Conservation (phyloP, 768 basidiomycete species). For the Termitomyces eurrhizus region DNA sequence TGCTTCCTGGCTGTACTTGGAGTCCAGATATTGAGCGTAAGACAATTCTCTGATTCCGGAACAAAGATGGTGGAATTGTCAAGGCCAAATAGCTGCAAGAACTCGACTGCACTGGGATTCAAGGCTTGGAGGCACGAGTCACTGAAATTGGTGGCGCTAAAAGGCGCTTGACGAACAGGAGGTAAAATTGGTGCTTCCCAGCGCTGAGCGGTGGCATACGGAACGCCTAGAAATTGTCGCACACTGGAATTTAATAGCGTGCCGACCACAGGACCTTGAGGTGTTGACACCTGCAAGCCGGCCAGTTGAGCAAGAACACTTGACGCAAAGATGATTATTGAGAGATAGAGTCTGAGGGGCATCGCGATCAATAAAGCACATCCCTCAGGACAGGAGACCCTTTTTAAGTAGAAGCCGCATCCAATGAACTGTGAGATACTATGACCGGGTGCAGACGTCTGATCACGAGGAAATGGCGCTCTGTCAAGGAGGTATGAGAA, state of each 20-base stretch:
- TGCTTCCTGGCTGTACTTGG: conserved; percentile 29
- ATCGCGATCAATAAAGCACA: conserved; percentile 17
- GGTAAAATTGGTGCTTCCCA: conserved; percentile 29
- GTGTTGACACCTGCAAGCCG: conserved; percentile 25
- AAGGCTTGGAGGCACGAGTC: conserved; percentile 29
- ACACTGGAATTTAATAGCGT: conserved; percentile 23
- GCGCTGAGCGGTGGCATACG: conserved; percentile 29
- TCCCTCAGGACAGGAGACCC: background rate
- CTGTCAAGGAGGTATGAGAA: background rate
- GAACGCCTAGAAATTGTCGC: conserved; percentile 34
- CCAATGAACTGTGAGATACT: background rate
- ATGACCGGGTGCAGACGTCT: conserved; percentile 5
- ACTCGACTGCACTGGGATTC: conserved; percentile 18
- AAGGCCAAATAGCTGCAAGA: conserved; percentile 22
- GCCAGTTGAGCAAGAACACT: conserved; percentile 1
- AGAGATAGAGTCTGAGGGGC: background rate
- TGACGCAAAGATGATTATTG: background rate
- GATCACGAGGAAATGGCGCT: conserved; percentile 2
- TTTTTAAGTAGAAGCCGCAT: background rate
- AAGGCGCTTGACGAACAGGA: conserved; percentile 15
- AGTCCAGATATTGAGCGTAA: conserved; percentile 36
- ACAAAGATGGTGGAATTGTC: conserved; percentile 21
- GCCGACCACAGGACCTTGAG: conserved; percentile 29
- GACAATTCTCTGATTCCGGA: conserved; percentile 32
- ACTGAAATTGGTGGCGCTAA: conserved; percentile 28